These are phyloP conservation scores for Ogataea nonfermentans DNA, from an alignment of 805 yeast genomes.

Conservation along the genomic window DNA sequence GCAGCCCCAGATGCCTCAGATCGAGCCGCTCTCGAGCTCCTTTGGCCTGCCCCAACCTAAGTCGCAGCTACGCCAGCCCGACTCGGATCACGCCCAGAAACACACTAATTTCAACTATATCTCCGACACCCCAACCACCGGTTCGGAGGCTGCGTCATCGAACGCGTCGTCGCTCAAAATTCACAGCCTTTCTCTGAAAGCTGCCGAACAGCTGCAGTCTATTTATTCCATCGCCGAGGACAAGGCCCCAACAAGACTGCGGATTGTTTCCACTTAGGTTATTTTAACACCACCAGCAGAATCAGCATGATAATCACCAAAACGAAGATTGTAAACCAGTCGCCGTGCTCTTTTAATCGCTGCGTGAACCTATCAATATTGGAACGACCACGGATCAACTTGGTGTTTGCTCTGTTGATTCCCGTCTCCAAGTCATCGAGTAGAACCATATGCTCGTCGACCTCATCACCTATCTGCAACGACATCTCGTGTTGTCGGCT, in stretches of 20 bases:
- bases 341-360: constrained; percentile 46
- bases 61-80: constrained; percentile 1
- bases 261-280: constrained; percentile 9
- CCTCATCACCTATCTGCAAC: constrained; percentile 44
- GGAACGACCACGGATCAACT: constrained; percentile 40
- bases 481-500: constrained; percentile 45
- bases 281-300: constrained; percentile 41
- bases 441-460: constrained; percentile 46
- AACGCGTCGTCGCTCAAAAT: constrained; percentile 14
- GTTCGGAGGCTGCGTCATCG: constrained; percentile 18
- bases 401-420: constrained; percentile 41
- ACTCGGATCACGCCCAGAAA: constrained; percentile 15
- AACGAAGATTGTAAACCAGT: constrained; percentile 46
- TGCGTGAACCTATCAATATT: constrained; percentile 40
- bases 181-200: constrained; percentile 8
- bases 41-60: constrained; percentile 5
- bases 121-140: constrained; percentile 23
- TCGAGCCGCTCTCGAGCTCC: constrained; percentile 6
- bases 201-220: constrained; percentile 11
- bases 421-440: constrained; percentile 50
- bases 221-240: constrained; percentile 10
- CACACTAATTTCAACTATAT: constrained; percentile 19
- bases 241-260: constrained; percentile 5
- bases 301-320: constrained; percentile 44
- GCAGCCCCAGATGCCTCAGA: constrained; percentile 8